A percentile compares a stretch with the other conserved stretches of the same genome.
These are phyloP conservation scores for Fusarium siculi DNA, from an alignment of 2,329 filamentous ascomycete species.

Conservation along the genomic window DNA sequence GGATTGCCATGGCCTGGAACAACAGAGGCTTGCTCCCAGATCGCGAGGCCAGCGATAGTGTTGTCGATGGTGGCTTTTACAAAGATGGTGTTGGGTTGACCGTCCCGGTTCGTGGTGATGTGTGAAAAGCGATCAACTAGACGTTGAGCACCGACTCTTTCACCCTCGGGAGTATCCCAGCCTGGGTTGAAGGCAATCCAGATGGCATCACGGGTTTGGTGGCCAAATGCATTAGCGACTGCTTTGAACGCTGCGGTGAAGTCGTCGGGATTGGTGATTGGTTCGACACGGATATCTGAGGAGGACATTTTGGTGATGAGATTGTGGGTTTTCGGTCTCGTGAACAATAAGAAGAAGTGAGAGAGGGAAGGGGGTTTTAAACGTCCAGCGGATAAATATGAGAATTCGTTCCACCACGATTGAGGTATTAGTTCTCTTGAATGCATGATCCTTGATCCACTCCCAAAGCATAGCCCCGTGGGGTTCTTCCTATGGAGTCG, in stretches of 20 bases:
- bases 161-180: slow-evolving; percentile 63
- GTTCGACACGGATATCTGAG: slow-evolving; percentile 40
- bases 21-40: slow-evolving; percentile 64
- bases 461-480: slow-evolving; percentile 7
- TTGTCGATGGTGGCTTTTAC: slow-evolving; percentile 62
- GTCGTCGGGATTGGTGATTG: slow-evolving; percentile 45
- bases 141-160: slow-evolving; percentile 48
- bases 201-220: slow-evolving; percentile 61
- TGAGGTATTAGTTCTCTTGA: slow-evolving; percentile 26
- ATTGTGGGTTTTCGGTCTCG: fast-evolving
- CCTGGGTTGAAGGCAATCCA: slow-evolving; percentile 64
- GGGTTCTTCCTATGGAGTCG: neutral
- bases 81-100: slow-evolving; percentile 62
- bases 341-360: neutral
- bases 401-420: neutral
- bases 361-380: neutral
- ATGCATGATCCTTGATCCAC: slow-evolving; percentile 28
- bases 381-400: neutral
- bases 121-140: slow-evolving; percentile 55
- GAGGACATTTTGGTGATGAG: neutral
- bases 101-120: slow-evolving; percentile 53
- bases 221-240: slow-evolving; percentile 56
- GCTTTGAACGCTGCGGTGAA: slow-evolving; percentile 42
- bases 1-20: slow-evolving; percentile 60
- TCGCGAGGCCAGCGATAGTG: slow-evolving; percentile 61